Evolutionary conservation across 2,329 filamentous ascomycete genomes (phyloP), one percentile per base, ranked within the genome.

Genomic region (Fusarium mangiferae): DNA sequence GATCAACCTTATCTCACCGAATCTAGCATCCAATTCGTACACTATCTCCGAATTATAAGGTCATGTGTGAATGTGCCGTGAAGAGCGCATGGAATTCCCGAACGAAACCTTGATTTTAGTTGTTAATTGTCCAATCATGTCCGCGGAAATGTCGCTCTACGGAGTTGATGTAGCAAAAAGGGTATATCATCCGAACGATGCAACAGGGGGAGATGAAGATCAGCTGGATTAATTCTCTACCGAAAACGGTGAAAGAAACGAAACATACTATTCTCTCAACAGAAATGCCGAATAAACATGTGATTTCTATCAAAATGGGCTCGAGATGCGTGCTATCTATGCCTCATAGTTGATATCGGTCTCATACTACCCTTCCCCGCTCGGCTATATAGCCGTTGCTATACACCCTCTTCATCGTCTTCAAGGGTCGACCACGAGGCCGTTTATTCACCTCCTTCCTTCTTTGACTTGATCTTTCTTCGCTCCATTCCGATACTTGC

Each of bases 401-500:
- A 68, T 48, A 56, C 33, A 33, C 17, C 42, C 33, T 51, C 38
- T 17, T 35, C 28, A 22, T 9, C 28, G 14, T n/a, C 55, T 42
- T 24, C n/a, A 39, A 46, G 39, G 26, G 42, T 26, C 35, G 54
- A 41, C 44, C 36, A 44, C 28, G 33, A 8, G 26, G 30, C 6
- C 39, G 5, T 28, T 68, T 7, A 61, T 8, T 41, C 28, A 42
- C 30, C 59, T 56, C 59, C 42, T 22, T 59, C 63, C 35, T 64
- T 62, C 58, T 69, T 74, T 3, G 62, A 61, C 51, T 62, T 51
- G 12, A 77, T 75, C 7, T 56, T 68, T 22, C 26, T 63, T 35
- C 71, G 59, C 41, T 77, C 75, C 68, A 77, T 73, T 8, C 75
- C 62, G 13, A 76, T 39, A 14, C 73, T 74, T 5, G 52, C 70